These are phyloP conservation scores for Ceratocystis colombiana DNA, from an alignment of 2,329 filamentous ascomycete species.

Conservation along the genomic window DNA sequence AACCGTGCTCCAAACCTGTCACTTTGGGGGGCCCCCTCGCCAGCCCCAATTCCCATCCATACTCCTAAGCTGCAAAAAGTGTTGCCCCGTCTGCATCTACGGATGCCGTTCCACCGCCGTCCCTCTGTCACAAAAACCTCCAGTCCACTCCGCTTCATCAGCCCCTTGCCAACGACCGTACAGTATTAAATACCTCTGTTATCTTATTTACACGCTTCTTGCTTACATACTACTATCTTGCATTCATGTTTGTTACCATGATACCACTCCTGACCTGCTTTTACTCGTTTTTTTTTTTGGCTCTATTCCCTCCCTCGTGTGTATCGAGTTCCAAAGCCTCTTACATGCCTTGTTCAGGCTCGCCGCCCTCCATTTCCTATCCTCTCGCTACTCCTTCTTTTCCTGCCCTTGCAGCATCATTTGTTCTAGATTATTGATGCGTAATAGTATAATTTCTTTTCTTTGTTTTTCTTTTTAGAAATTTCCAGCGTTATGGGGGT, in stretches of 20 bases:
- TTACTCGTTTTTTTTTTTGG: not conserved
- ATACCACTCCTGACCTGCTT: not conserved
- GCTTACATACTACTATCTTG: not conserved
- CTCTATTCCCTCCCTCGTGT: not conserved
- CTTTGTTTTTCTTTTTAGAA: conserved; percentile 17
- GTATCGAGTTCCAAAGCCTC: not conserved
- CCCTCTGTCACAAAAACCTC: conserved; percentile 35
- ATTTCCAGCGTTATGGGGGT: not conserved
- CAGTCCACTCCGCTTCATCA: conserved; percentile 35
- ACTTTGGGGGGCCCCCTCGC: not conserved
- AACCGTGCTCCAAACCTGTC: not conserved
- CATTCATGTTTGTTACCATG: conserved; percentile 14
- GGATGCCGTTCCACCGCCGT: conserved; percentile 31
- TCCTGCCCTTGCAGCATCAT: not conserved
- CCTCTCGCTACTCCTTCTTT: not conserved
- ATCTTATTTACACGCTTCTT: not conserved
- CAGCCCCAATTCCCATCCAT: conserved; percentile 18
- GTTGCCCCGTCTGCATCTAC: conserved; percentile 24
- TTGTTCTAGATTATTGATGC: conserved; percentile 8
- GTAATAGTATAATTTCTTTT: conserved; percentile 15
- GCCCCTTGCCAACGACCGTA: conserved; percentile 31
- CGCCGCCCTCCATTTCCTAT: not conserved
- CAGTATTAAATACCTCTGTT: conserved; percentile 30
- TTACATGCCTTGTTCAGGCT: not conserved
- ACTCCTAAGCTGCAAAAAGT: conserved; percentile 30